These are phyloP conservation scores for Linnemannia zychae DNA, from an alignment of 192 early-diverging fungal species.

Conservation along the genomic window DNA sequence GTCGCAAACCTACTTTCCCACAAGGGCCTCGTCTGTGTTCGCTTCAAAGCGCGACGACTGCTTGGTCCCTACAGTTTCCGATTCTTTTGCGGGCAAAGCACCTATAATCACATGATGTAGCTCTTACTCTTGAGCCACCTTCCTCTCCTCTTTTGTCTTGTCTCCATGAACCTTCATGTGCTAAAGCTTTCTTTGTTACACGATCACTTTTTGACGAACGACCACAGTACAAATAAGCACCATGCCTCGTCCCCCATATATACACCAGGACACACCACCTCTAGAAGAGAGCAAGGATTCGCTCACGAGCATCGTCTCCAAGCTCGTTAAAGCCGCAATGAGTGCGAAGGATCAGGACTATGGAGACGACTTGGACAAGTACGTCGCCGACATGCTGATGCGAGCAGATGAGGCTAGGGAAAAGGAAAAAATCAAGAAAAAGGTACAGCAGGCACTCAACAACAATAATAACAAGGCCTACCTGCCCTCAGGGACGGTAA, in stretches of 20 bases:
- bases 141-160: not conserved
- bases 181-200: not conserved
- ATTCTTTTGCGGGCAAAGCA: not conserved
- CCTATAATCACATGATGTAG: not conserved
- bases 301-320: constrained; percentile 32
- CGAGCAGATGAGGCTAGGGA: constrained; percentile 55
- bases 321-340: constrained; percentile 65
- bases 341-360: constrained; percentile 51
- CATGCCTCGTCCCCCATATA: not conserved
- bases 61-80: not conserved
- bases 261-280: not conserved
- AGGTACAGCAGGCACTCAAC: not conserved
- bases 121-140: not conserved
- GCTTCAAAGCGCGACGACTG: not conserved
- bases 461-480: constrained; percentile 1
- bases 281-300: not conserved
- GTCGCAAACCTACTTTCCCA: constrained; percentile 9
- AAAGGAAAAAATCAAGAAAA: constrained; percentile 38
- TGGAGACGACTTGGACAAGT: constrained; percentile 68
- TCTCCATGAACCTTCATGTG: too few species aligned
- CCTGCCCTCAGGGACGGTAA: constrained; percentile 11
- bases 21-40: not conserved
- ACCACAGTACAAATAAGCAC: not conserved
- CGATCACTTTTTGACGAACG: not conserved
- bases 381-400: constrained; percentile 67